Percentiles rank a stretch among this genome's conserved stretches.
phyloP scores from a whole-genome alignment of 2,329 filamentous ascomycete species.

The Hymenoscyphus albidus region DNA sequence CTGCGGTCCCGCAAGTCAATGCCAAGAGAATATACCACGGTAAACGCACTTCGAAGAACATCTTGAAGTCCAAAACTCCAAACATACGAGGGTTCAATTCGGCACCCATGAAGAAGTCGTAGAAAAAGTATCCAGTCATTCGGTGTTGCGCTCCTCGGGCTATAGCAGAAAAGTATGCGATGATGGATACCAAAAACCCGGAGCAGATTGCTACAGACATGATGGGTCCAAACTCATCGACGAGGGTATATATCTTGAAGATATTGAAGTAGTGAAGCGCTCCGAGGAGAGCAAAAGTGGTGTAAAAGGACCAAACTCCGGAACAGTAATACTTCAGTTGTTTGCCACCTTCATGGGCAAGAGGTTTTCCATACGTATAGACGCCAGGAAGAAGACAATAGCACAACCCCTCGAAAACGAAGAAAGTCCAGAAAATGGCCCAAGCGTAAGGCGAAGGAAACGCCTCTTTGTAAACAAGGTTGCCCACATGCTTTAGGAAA shows the following conservation, averaged over 20 bases:
- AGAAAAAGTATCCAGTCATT: conserved; percentile 79
- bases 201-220: conserved; percentile 91
- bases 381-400: conserved; percentile 88
- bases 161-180: conserved; percentile 84
- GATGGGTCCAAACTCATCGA: conserved; percentile 92
- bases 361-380: conserved; percentile 80
- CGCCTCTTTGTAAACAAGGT: conserved; percentile 76
- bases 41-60: conserved; percentile 91
- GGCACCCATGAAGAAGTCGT: conserved; percentile 89
- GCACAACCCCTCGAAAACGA: conserved; percentile 75
- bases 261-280: conserved; percentile 74
- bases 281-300: conserved; percentile 69
- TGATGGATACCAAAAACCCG: conserved; percentile 75
- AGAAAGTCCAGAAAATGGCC: conserved; percentile 92
- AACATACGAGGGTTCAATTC: conserved; percentile 86
- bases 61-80: conserved; percentile 82
- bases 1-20: conserved; percentile 69
- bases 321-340: conserved; percentile 95
- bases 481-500: conserved; percentile 67
- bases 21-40: conserved; percentile 90
- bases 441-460: conserved; percentile 81
- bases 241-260: conserved; percentile 85
- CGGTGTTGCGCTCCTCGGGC: conserved; percentile 79
- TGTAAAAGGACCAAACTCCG: conserved; percentile 80
- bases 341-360: conserved; percentile 76